Conservation (phyloP, 108 stramenopile genomes). For the Cyclostephanos invisitatus region DNA sequence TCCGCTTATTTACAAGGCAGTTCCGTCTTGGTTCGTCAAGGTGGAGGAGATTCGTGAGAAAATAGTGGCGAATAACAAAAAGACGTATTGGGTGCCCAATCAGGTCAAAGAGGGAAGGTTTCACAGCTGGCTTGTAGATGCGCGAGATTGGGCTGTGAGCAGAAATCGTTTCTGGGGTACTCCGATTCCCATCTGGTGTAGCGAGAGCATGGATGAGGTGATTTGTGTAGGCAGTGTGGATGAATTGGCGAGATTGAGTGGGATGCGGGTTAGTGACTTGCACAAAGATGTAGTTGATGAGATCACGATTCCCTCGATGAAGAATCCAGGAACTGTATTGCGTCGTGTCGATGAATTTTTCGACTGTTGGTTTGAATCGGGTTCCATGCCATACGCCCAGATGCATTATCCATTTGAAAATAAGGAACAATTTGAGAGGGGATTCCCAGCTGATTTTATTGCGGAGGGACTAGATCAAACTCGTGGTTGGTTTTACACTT, state of each 20-base stretch:
- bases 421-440: constrained; percentile 93
- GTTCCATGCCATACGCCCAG: constrained; percentile 99
- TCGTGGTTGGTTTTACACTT: constrained; percentile 99
- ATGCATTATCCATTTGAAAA: constrained; percentile 99
- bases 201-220: constrained; percentile 91
- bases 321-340: constrained; percentile 86
- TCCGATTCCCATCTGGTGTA: constrained; percentile 99
- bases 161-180: constrained; percentile 99
- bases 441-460: constrained; percentile 99
- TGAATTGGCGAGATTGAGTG: constrained; percentile 90
- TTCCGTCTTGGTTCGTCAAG: constrained; percentile 99
- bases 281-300: constrained; percentile 96
- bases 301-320: constrained; percentile 94
- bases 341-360: constrained; percentile 97
- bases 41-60: constrained; percentile 96
- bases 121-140: constrained; percentile 98
- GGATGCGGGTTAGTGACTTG: constrained; percentile 85
- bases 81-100: constrained; percentile 97
- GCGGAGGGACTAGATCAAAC: constrained; percentile 99
- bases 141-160: constrained; percentile 98
- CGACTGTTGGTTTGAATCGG: constrained; percentile 99
- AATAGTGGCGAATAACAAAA: constrained; percentile 92
- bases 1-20: constrained; percentile 99
- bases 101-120: constrained; percentile 97
- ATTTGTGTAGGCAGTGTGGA: constrained; percentile 95